phyloP scores from a whole-genome alignment of 495 filamentous ascomycete species.

The Chaetomium tenue region DNA sequence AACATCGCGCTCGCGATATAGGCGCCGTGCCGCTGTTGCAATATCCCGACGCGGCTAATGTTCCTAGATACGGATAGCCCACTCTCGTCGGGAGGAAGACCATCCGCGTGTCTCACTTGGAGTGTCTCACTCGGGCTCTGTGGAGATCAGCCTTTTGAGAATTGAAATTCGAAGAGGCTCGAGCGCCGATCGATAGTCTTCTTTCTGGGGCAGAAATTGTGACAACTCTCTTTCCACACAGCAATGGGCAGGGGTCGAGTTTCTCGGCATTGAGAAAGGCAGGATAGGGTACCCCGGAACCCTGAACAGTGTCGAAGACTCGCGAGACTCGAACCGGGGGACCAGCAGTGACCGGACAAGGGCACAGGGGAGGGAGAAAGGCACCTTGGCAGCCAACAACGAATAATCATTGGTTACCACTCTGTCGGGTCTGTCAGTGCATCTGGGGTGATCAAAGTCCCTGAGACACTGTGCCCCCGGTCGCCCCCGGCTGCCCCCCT shows the following conservation, averaged over 20 bases:
- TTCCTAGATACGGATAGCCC: too few species aligned
- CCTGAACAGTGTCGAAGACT: neutral
- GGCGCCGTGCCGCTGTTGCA: neutral
- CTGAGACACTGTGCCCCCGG: slow-evolving; percentile 1
- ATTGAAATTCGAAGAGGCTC: too few species aligned
- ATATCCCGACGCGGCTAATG: neutral
- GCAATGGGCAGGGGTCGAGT: too few species aligned
- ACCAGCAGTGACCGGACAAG: too few species aligned
- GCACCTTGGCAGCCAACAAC: neutral
- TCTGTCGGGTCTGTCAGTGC: slow-evolving; percentile 14
- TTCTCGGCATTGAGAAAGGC: neutral
- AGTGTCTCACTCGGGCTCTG: too few species aligned
- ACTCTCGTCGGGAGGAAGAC: too few species aligned
- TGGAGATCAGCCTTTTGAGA: too few species aligned
- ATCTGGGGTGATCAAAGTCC: neutral
- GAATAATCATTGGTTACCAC: slow-evolving; percentile 12
- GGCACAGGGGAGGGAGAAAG: neutral
- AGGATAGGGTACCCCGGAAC: neutral
- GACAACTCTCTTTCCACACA: neutral
- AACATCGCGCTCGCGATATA: neutral
- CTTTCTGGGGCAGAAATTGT: neutral
- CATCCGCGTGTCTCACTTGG: too few species aligned
- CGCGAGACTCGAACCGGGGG: neutral
- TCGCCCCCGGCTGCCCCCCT: neutral
- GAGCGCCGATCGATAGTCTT: too few species aligned